A percentile compares a stretch with the other conserved stretches of the same genome.
Evolutionary conservation across 441 rosid genomes (phyloP).

Genomic region (Cnidoscolus chayamansa): DNA sequence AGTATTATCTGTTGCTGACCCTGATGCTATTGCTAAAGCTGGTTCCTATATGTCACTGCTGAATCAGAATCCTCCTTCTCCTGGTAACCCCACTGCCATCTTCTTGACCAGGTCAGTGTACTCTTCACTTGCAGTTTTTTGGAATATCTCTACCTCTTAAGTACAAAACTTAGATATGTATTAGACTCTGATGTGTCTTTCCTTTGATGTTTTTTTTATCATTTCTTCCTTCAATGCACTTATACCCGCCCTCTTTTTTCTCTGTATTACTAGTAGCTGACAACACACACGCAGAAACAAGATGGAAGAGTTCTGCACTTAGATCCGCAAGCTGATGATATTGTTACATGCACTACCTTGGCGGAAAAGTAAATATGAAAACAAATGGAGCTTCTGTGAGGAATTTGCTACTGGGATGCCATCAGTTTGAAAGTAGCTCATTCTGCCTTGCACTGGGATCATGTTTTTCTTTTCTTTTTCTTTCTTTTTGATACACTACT

Average conservation of each 20-base stretch:
- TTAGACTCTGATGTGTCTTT: background rate
- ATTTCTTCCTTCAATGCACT: background rate
- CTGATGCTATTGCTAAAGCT: conserved; percentile 43
- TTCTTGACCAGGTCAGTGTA: conserved; percentile 48
- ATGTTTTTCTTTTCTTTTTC: too few species aligned
- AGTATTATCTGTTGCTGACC: conserved; percentile 47
- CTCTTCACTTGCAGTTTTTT: background rate
- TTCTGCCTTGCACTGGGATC: background rate
- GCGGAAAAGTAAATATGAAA: background rate
- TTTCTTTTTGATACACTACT: too few species aligned
- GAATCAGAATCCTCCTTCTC: conserved; percentile 70
- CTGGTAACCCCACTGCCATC: conserved; percentile 79
- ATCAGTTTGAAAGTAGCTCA: background rate
- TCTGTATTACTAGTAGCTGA: conserved; percentile 3
- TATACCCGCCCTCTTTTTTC: background rate
- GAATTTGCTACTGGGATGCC: background rate
- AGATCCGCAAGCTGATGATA: background rate
- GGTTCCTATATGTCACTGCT: conserved; percentile 55
- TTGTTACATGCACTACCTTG: background rate
- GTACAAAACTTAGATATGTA: background rate
- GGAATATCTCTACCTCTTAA: background rate
- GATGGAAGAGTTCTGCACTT: background rate
- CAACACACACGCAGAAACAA: background rate
- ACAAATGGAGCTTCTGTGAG: background rate
- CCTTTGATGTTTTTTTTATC: too few species aligned